Evolutionary conservation across 2,329 filamentous ascomycete genomes (phyloP), one percentile per base, ranked within the genome.

Genomic region (Bertia moriformis): DNA sequence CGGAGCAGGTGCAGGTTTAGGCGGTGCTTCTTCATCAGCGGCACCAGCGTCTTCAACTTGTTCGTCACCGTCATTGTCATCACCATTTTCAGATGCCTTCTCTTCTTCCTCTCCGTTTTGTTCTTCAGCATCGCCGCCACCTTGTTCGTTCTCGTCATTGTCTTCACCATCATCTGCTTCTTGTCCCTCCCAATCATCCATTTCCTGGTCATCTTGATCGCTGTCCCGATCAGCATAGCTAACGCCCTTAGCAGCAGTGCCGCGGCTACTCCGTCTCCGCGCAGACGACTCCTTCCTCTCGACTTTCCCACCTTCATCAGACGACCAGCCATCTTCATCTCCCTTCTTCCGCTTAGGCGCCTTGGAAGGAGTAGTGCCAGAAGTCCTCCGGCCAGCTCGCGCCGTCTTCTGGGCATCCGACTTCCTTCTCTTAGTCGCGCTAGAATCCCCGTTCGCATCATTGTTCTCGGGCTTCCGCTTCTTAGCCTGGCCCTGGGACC

Each of bases 151-250:
- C 32, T 51, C 41, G 40, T 43, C 40, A 41, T 43, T 45, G 41
- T 10, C 48, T 45, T 39, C 18, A n/a, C 36, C 15, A 17, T 17
- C 32, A 7, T 35, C 32, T 35, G 12, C 12, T 18, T 35, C 32
- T 15, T 35, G 10, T 1, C 50, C 46, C 32, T 51, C 47, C 14
- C 46, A 43, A 18, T 50, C 51, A 33, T 55, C 51, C 56, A 63
- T 59, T 40, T 63, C 59, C 35, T 51, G 44, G 39, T 63, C 59
- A 19, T 62, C 59, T 29, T 64, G 59, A 30, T 60, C 60, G 33
- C 58, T 64, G 42, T 62, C 59, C 14, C 51, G 54, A 42, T 66
- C 62, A 7, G 51, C 58, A 44, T 65, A 35, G 15, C 32, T 35
- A 15, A 35, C 51, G 13, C 51, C 50, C 19, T 53, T 48, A 15